Evolutionary conservation across 2,329 filamentous ascomycete species (phyloP), one percentile per base, ranked within the genome.

Genomic region (Ceratocystis ficicola): DNA sequence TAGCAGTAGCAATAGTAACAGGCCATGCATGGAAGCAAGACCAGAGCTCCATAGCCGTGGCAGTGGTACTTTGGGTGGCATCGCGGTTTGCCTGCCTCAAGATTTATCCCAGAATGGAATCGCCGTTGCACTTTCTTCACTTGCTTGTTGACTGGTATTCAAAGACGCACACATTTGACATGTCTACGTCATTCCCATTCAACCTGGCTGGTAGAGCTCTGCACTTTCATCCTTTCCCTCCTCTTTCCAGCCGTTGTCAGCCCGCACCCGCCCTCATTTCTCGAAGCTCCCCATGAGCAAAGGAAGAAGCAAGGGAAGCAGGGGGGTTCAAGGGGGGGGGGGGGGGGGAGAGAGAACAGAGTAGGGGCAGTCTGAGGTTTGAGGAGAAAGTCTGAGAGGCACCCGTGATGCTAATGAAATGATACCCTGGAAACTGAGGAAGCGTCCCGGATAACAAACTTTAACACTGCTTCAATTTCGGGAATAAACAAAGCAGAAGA

Each of bases 311-410:
- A 59, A 57, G 55, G 55, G 55, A 36, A n/a, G 28, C 28, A n/a
- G 28, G n/a, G 22, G 52, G 28, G 28, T 57, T 32, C 25, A 59
- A 30, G 52, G 52, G 28, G 52, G 20, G 15, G 15, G 50, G 12
- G 17, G 20, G n/a, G n/a, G n/a, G n/a, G n/a, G n/a, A n/a, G n/a
- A n/a, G n/a, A 12, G 46, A 28, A 20, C 30, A 32, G 30, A 32
- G 30, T 32, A 32, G 30, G 30, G 46, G 46, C n/a, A 50, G 46
- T 50, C 46, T 50, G 46, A 50, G 46, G 36, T n/a, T 50, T 50
- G n/a, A 25, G 22, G n/a, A 28, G 50, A 28, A 30, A 57, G 52
- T 57, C 52, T 36, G 28, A 59, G 55, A 59, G 55, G 32, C 55
- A 30, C 25, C 28, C 28, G 55, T 32, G 25, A 59, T 59, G 36